Base-by-base conservation (phyloP, 1,284 basidiomycete species). In the Apiotrichum veenhuisii region DNA sequence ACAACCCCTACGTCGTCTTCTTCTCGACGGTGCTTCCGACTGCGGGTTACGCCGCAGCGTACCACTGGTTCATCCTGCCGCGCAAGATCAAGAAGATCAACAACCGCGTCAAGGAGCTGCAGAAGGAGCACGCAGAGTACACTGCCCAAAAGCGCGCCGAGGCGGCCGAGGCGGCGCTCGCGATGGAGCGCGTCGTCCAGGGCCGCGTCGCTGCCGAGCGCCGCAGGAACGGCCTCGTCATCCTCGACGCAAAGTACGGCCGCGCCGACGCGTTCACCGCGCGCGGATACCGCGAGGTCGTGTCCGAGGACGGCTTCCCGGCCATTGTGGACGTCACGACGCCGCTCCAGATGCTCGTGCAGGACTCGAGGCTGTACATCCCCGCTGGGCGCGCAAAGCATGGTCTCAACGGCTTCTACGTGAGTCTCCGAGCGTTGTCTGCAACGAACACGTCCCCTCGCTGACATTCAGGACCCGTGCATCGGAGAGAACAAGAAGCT, bases 301-400 rank as follows among this genome's bases (percentile, higher is more conserved):
- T 41, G 5, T 40, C 38, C 33, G 54, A 50, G 22, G 58, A 78
- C 55, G 83, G 82, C 51, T 78, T 87, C 42, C 64, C 67, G 26
- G 61, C 47, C 41, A 77, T 81, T 45, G 82, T 90, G 62, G 85
- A 92, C 73, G 89, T 93, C 38, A 87, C 85, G 20, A 79, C 88
- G 33, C 84, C 92, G 4, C 70, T 95, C 27, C 91, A 94, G 78
- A 85, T 89, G 25, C 80, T 95, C 18, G 88, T 94, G 45, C 82
- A 83, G 62, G 82, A 87, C 62, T 86, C 87, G 47, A 88, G 90
- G 70, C 72, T 96, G 48, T 83, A 86, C 69, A 86, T 96, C 60
- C 86, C 91, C 18, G 85, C 85, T 49, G 86, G 85, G 47, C 79
- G 87, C 63, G 73, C 77, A 18, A 84, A 84, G 64, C 68, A 64